Evolutionary conservation across 805 yeast genomes (phyloP).

Genomic region (Zygosaccharomyces lentus): DNA sequence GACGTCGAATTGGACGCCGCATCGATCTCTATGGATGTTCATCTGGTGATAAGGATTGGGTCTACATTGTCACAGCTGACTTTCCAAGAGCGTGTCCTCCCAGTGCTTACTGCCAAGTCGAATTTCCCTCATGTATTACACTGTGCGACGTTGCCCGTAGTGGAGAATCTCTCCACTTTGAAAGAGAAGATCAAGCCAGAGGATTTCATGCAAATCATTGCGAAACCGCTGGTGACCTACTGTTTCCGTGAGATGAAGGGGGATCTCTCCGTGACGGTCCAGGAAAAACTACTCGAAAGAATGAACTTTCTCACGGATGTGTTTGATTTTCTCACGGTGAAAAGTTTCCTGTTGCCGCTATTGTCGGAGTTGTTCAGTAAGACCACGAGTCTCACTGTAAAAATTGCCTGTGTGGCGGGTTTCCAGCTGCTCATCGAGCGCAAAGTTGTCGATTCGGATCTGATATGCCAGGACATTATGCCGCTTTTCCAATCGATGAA

Average conservation of each 20-base stretch:
- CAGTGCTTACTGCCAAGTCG: slow-evolving; percentile 28
- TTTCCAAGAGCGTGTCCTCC: slow-evolving; percentile 66
- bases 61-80: slow-evolving; percentile 66
- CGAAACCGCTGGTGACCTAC: slow-evolving; percentile 30
- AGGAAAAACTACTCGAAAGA: slow-evolving; percentile 49
- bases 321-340: slow-evolving; percentile 65
- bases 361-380: slow-evolving; percentile 71
- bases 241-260: slow-evolving; percentile 23
- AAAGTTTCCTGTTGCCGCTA: slow-evolving; percentile 70
- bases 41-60: slow-evolving; percentile 60
- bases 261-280: slow-evolving; percentile 36
- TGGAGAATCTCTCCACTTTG: slow-evolving; percentile 47
- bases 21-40: slow-evolving; percentile 38
- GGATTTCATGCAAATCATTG: slow-evolving; percentile 41
- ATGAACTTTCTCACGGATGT: slow-evolving; percentile 41
- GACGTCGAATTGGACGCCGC: slow-evolving; percentile 40
- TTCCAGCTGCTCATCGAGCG: slow-evolving; percentile 54
- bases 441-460: slow-evolving; percentile 63
- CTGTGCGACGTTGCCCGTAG: slow-evolving; percentile 35
- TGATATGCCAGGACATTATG: slow-evolving; percentile 72
- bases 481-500: slow-evolving; percentile 74
- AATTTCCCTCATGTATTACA: slow-evolving; percentile 23
- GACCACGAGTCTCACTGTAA: slow-evolving; percentile 78
- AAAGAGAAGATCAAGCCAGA: slow-evolving; percentile 47
- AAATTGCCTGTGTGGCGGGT: slow-evolving; percentile 59